Evolutionary conservation across 2,329 filamentous ascomycete species (phyloP).

Genomic region (Cordyceps pruinosa): DNA sequence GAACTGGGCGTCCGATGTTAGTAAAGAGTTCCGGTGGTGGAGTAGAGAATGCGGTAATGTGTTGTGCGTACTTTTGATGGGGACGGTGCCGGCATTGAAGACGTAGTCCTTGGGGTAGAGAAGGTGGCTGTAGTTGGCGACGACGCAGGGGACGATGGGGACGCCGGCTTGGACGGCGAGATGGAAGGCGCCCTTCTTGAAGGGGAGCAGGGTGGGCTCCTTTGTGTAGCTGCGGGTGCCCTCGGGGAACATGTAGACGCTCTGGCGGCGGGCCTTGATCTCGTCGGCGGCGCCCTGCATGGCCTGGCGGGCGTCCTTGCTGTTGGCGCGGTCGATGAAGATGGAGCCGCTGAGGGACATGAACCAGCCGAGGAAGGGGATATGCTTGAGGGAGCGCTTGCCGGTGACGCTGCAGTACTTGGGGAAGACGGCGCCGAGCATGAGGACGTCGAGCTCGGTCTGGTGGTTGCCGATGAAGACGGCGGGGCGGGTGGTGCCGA

Average conservation of each 20-base stretch:
- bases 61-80: conserved; percentile 58
- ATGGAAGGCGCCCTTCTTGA: conserved; percentile 99
- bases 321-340: conserved; percentile 90
- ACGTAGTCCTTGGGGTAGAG: conserved; percentile 56
- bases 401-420: conserved; percentile 88
- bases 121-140: conserved; percentile 72
- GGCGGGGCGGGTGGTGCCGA: conserved; percentile 65
- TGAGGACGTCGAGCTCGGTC: conserved; percentile 87
- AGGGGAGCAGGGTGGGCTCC: conserved; percentile 77
- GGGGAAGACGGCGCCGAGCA: conserved; percentile 85
- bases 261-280: conserved; percentile 67
- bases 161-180: conserved; percentile 90
- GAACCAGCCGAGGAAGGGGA: conserved; percentile 91
- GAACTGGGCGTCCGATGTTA: conserved; percentile 41
- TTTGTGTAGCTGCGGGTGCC: conserved; percentile 86
- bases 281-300: conserved; percentile 77
- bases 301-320: conserved; percentile 71
- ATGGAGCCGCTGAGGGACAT: conserved; percentile 82
- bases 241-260: conserved; percentile 83
- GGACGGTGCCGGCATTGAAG: conserved; percentile 64
- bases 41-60: not conserved
- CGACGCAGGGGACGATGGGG: conserved; percentile 79
- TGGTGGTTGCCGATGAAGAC: conserved; percentile 96
- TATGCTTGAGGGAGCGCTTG: conserved; percentile 72
- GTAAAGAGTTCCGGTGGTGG: not conserved